Conservation (phyloP, 1,139 yeast genomes). For the Petasospora fabianii region DNA sequence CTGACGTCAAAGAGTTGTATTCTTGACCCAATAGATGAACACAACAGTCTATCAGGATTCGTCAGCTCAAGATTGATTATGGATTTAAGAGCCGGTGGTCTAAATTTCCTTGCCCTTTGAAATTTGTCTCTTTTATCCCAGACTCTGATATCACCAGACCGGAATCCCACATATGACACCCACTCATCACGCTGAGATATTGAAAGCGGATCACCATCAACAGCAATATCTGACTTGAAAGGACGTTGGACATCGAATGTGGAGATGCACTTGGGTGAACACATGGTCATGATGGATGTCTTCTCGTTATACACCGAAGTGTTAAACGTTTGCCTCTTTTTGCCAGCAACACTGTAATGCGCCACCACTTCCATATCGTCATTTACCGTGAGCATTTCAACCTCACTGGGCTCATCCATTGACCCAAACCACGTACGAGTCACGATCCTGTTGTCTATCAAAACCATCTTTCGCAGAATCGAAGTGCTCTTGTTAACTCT, state of each 20-base stretch:
- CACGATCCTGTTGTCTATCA: slow-evolving; percentile 2
- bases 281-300: slow-evolving; percentile 1
- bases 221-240: neutral
- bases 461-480: slow-evolving; percentile 12
- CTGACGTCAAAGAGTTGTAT: slow-evolving; percentile 11
- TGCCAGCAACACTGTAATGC: no score
- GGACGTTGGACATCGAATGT: neutral
- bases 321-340: slow-evolving; percentile 11
- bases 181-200: slow-evolving; percentile 6
- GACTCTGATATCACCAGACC: slow-evolving; percentile 17
- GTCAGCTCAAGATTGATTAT: slow-evolving; percentile 12
- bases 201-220: slow-evolving; percentile 12
- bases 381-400: slow-evolving; percentile 6
- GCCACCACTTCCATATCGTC: slow-evolving; percentile 10
- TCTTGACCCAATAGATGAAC: slow-evolving; percentile 14
- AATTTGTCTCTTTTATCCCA: slow-evolving; percentile 19
- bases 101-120: neutral
- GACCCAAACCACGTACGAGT: slow-evolving; percentile 22
- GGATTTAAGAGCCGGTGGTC: slow-evolving; percentile 8
- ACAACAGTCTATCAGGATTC: slow-evolving; percentile 3
- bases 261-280: slow-evolving; percentile 5
- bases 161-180: slow-evolving; percentile 15
- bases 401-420: slow-evolving; percentile 20
- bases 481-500: slow-evolving; percentile 16
- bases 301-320: slow-evolving; percentile 6